Base-by-base conservation (phyloP, 768 basidiomycete genomes). In the Leccinum arenicola region DNA sequence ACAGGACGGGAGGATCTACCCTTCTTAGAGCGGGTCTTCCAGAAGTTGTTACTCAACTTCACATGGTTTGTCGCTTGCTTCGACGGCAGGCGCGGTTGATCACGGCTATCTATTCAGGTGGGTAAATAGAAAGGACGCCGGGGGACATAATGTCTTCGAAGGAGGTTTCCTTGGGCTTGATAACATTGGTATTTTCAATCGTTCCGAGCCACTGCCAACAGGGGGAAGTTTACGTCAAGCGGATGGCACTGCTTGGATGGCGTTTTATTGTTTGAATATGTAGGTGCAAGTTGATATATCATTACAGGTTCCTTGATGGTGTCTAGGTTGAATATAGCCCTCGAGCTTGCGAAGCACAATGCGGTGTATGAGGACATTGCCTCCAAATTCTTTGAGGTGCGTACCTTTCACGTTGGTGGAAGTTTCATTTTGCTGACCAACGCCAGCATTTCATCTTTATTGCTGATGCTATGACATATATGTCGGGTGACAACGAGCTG, bases 211-310 rank as follows among this genome's bases (percentile, higher is more conserved):
- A 27, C 76, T 99, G 25, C 97, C 97, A 7, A 98, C 95, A 6
- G 96, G 96, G 35, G 97, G 97, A 9, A 84, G 77, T 17, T 79
- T 99, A 59, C 94, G 96, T 55, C 97, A 99, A 76, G 95, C 97
- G 8, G 97, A 99, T 71, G 96, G 96, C 9, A 99, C 97, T 6
- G 93, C 96, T 0, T 99, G 97, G 97, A 99, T 99, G 97, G 97
- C 95, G 33, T 99, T 98, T 78, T 99, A 96, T 74, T 94, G 89
- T 65, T 75, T 98, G 58, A 97, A 97, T 69, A 98, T 98, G 97
- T 92, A 60, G 65, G 84, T 66, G 29, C 36, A 52, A 9, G 3
- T 35, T 38, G 47, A 53, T 31, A 36, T 59, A 10, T 14, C 17
- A 45, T 19, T 47, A 25, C 15, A n/a, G 25, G 40, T 35, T 56